Evolutionary conservation across 306 rosid species (phyloP).

Genomic region (Rosa persica): DNA sequence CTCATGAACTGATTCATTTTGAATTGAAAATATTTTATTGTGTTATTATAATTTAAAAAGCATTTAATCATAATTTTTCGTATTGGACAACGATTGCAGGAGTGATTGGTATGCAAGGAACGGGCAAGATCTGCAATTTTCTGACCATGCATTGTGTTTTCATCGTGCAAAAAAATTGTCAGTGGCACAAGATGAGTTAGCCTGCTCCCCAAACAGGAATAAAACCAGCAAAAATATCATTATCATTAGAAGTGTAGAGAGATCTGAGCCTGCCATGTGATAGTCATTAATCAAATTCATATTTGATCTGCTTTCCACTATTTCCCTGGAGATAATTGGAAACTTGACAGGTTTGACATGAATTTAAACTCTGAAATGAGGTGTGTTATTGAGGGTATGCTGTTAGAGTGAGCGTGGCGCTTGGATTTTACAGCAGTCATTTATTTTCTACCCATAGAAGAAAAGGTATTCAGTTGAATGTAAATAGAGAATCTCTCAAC

Average conservation of each 20-base stretch:
- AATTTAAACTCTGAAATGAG: neutral
- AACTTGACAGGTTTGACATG: neutral
- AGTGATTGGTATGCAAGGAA: neutral
- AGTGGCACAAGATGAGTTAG: neutral
- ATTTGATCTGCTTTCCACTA: neutral
- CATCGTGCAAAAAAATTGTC: neutral
- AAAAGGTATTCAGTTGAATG: neutral
- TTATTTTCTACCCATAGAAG: too few species aligned
- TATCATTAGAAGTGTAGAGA: neutral
- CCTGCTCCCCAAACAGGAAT: neutral
- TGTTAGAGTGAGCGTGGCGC: neutral
- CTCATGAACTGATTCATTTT: constrained; percentile 11
- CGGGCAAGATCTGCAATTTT: neutral
- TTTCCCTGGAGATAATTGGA: neutral
- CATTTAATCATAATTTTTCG: neutral
- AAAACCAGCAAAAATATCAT: neutral
- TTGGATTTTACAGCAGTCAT: neutral
- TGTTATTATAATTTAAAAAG: neutral
- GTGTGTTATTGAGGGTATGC: neutral
- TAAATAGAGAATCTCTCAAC: too few species aligned
- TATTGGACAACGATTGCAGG: neutral
- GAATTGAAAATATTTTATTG: neutral
- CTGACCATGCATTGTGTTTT: neutral
- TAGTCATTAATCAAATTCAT: neutral
- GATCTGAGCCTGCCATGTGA: neutral